Base-by-base conservation (phyloP, 257 asterid species). In the Leonotis leonurus region DNA sequence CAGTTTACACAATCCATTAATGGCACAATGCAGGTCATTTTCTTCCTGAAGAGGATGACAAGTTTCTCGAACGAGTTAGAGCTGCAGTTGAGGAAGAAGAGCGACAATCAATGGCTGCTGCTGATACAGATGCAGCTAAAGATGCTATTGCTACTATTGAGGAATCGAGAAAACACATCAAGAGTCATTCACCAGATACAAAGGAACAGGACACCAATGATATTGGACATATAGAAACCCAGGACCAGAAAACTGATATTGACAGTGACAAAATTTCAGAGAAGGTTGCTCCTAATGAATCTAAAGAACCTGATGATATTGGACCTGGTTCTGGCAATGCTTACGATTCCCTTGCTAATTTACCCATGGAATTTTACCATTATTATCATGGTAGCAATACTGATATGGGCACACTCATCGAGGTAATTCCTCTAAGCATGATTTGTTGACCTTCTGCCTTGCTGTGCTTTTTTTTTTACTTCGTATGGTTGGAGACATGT, bases 51-150 rank as follows among this genome's bases (percentile, higher is more conserved):
- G 99, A 92, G 85, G 99, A 89, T 46, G 95, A 92, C 76, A 86
- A 85, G 82, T 92, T 89, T 83, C 90, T 92, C 26, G 99, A 92
- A 71, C 78, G 82, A 73, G 96, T 92, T 72, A 83, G 82, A 85
- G 97, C 91, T 71, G 96, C 97, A 46, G 96, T 89, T 45, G 97
- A 92, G 87, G 97, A 89, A 73, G 99, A 92, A 77, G 99, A 92
- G 68, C 87, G 84, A 25, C 95, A 77, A 68, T 83, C 86, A 40
- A 65, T 80, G 84, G 92, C 84, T 39, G 87, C 93, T 62, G 87
- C 91, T 60, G 89, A 77, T 73, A 82, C 89, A 44, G 89, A 80
- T 65, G 90, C 94, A 43, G 92, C 95, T 30, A 89, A 81, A 77
- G 95, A 82, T 58, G 96, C 96, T 70, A 91, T 88, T 68, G 89